A percentile compares a stretch with the other conserved stretches of the same genome.
These are phyloP conservation scores for Suillus brevipes DNA, from an alignment of 768 basidiomycete genomes.

Conservation along the genomic window DNA sequence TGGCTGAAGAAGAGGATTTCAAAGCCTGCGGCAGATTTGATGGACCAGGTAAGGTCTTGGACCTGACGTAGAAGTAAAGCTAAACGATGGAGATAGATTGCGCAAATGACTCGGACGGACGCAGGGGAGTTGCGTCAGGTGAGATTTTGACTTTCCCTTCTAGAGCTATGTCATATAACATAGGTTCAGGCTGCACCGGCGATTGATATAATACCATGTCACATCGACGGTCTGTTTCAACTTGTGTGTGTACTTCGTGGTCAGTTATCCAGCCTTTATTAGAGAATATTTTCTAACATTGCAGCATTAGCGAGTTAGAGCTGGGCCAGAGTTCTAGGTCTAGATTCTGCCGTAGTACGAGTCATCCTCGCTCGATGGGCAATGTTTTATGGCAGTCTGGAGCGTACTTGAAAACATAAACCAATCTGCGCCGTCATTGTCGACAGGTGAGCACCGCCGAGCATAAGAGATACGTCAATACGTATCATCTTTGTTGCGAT, in stretches of 20 bases:
- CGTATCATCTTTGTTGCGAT: background rate
- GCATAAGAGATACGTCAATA: constrained; percentile 13
- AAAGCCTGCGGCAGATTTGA: constrained; percentile 23
- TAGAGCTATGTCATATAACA: background rate
- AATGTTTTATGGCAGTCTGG: constrained; percentile 5
- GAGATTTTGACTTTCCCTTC: background rate
- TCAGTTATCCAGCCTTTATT: background rate
- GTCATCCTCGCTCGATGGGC: constrained; percentile 18
- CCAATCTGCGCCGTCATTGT: constrained; percentile 22
- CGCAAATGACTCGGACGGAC: background rate
- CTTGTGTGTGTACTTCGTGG: constrained; percentile 16
- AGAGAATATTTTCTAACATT: background rate
- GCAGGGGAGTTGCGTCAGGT: background rate
- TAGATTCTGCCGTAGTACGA: constrained; percentile 20
- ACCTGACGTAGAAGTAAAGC: background rate
- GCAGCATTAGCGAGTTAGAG: constrained; percentile 19
- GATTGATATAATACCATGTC: constrained; percentile 21
- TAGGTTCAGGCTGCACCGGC: background rate
- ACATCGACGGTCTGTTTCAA: constrained; percentile 14
- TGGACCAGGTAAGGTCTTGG: constrained; percentile 27
- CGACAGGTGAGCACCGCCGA: constrained; percentile 20
- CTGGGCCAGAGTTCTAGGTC: constrained; percentile 18
- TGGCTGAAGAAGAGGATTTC: constrained; percentile 35
- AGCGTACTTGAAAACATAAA: constrained; percentile 4
- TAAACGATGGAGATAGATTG: background rate